A percentile compares a stretch with the other conserved stretches of the same genome.
phyloP scores from a whole-genome alignment of 768 basidiomycete species.

The Mycena metata region DNA sequence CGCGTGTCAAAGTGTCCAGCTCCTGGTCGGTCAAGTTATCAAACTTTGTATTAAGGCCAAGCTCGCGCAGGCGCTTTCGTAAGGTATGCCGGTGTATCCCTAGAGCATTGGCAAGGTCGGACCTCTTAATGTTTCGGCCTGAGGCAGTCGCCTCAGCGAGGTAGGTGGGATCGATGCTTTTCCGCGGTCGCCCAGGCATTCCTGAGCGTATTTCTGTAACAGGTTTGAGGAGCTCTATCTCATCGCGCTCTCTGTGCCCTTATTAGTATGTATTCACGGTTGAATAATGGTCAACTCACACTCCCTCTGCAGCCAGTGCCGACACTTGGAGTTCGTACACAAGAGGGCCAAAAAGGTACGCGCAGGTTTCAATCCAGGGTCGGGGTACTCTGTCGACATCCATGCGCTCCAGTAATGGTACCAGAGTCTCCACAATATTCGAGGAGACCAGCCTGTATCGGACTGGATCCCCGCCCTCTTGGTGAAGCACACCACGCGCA shows the following conservation, averaged over 20 bases:
- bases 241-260: conserved; percentile 4
- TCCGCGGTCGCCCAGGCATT: not conserved
- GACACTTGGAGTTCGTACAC: conserved; percentile 21
- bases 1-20: not conserved
- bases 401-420: not conserved
- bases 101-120: conserved; percentile 6
- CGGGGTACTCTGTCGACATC: not conserved
- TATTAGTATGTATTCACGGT: too few species aligned
- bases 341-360: conserved; percentile 14
- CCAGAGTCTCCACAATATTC: not conserved
- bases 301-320: conserved; percentile 10
- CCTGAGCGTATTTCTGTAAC: not conserved
- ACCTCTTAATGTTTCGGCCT: conserved; percentile 4
- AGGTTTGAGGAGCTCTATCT: not conserved
- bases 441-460: not conserved
- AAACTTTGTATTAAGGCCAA: not conserved
- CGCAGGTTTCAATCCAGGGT: conserved; percentile 4
- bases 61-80: conserved; percentile 10
- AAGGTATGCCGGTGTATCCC: conserved; percentile 3
- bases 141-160: not conserved
- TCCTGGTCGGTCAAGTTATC: conserved; percentile 9
- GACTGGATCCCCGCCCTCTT: not conserved
- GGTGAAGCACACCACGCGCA: not conserved
- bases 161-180: not conserved
- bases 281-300: not conserved